phyloP scores from a whole-genome alignment of 2,329 filamentous ascomycete genomes.

The Colletotrichum incanum region DNA sequence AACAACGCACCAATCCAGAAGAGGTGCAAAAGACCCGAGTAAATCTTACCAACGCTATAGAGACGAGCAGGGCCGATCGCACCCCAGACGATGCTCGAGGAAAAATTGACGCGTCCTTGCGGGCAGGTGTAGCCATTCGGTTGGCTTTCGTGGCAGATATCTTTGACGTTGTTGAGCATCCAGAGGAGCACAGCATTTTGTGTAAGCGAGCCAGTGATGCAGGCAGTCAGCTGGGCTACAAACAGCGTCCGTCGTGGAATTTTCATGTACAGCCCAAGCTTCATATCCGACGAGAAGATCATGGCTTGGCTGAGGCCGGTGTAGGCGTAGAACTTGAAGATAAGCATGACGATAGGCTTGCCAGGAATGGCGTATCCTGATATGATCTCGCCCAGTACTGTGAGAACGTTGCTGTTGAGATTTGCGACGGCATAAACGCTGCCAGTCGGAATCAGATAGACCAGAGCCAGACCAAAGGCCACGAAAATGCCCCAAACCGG shows the following conservation, averaged over 20 bases:
- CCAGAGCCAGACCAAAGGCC: conserved; percentile 59
- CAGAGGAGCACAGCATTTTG: conserved; percentile 55
- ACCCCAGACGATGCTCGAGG: conserved; percentile 66
- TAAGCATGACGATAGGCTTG: conserved; percentile 56
- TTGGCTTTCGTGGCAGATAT: conserved; percentile 58
- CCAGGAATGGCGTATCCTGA: conserved; percentile 66
- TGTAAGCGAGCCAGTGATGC: conserved; percentile 62
- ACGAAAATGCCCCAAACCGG: conserved; percentile 70
- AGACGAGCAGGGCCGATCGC: conserved; percentile 65
- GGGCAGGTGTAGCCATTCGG: conserved; percentile 65
- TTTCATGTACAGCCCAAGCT: conserved; percentile 66
- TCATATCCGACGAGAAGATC: conserved; percentile 65
- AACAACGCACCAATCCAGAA: conserved; percentile 61
- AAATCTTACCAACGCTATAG: conserved; percentile 63
- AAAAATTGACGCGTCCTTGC: conserved; percentile 64
- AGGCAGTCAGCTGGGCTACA: conserved; percentile 73
- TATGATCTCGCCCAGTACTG: conserved; percentile 36
- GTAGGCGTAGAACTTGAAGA: conserved; percentile 54
- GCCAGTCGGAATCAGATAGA: conserved; percentile 66
- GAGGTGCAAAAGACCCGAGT: conserved; percentile 63
- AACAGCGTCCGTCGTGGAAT: conserved; percentile 72
- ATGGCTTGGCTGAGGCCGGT: conserved; percentile 55
- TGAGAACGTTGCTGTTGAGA: conserved; percentile 61
- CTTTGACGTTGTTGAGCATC: conserved; percentile 55
- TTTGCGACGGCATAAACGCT: conserved; percentile 62